Conservation (phyloP, 192 early-diverging fungal genomes). For the Coemansia sp. region DNA sequence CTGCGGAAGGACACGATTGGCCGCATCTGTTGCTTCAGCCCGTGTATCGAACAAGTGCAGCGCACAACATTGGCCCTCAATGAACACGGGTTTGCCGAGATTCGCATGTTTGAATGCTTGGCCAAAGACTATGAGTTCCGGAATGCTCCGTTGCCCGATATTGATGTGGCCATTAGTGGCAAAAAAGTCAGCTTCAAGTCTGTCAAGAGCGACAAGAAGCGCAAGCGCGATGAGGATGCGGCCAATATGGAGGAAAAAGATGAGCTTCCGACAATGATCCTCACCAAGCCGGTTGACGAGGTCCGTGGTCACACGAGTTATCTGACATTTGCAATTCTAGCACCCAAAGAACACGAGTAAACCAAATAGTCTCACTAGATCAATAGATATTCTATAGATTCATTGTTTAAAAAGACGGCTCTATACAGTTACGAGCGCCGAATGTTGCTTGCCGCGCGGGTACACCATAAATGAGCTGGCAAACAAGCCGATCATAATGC, state of each 20-base stretch:
- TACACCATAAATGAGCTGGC: conserved; percentile 63
- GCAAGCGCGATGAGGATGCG: conserved; percentile 20
- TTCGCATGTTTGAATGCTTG: conserved; percentile 92
- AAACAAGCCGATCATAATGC: conserved; percentile 71
- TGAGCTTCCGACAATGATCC: conserved; percentile 42
- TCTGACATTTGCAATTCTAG: conserved; percentile 80
- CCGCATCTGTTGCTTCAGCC: conserved; percentile 91
- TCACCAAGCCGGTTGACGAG: conserved; percentile 63
- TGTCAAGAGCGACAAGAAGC: conserved; percentile 37
- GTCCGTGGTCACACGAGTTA: conserved; percentile 90
- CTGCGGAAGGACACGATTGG: conserved; percentile 80
- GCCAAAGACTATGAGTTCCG: conserved; percentile 75
- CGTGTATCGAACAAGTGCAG: conserved; percentile 94
- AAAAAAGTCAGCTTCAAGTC: conserved; percentile 38
- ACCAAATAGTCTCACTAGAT: no score
- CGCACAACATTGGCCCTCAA: conserved; percentile 73
- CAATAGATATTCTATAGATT: not conserved
- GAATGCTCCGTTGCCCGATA: conserved; percentile 60
- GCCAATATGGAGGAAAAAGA: not conserved
- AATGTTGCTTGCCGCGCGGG: conserved; percentile 46
- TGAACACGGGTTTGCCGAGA: conserved; percentile 85
- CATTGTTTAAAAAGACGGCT: not conserved
- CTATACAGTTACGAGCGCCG: conserved; percentile 47
- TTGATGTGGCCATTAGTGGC: conserved; percentile 64
- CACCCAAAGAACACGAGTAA: conserved; percentile 15